Base-by-base conservation (phyloP, 352 stramenopile genomes). In the Pythium monospermum region DNA sequence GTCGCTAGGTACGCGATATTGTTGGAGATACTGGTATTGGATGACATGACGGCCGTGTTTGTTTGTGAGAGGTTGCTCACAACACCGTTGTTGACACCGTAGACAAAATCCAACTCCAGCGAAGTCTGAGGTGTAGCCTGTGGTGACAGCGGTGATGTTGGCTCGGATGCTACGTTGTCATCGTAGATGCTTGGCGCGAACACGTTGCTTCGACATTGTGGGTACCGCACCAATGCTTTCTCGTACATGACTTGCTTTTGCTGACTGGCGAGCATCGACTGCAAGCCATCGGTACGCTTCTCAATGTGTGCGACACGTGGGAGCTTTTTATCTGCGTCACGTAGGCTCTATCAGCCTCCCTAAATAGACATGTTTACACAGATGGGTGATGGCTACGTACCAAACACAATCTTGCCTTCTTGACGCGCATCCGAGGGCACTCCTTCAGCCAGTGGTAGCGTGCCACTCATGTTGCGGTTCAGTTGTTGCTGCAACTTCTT, bases 241-340 rank as follows among this genome's bases (percentile, higher is more conserved):
- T 87, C 78, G 38, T 87, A 85, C 67, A 82, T 77, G 7, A 66
- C 56, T 35, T 87, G 75, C 36, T 79, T 83, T 30, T 86, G 73
- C 45, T 85, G 70, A 19, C 58, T 64, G 1, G 74, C 57, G 21
- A 79, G 49, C 27, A 81, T 46, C 18, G 66, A 47, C 25, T 79
- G 64, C 16, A 75, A 45, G 0, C 59, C 68, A 21, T 80, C 67
- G 13, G 45, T 42, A n/a, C 70, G 68, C 49, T 87, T 87, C 30
- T 85, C 78, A 11, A 89, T 89, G 45, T 76, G 69, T 4, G 78
- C 78, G 19, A 89, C 78, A 16, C 78, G 73, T 38, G 78, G 78
- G 7, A 89, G 62, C 41, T 80, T 73, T 57, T 85, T 87, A 46
- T 85, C 78, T 89, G 35, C 5, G 23, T 19, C 6, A 30, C 1